Evolutionary conservation across 1,139 yeast species (phyloP).

Genomic region (Eremothecium coryli): DNA sequence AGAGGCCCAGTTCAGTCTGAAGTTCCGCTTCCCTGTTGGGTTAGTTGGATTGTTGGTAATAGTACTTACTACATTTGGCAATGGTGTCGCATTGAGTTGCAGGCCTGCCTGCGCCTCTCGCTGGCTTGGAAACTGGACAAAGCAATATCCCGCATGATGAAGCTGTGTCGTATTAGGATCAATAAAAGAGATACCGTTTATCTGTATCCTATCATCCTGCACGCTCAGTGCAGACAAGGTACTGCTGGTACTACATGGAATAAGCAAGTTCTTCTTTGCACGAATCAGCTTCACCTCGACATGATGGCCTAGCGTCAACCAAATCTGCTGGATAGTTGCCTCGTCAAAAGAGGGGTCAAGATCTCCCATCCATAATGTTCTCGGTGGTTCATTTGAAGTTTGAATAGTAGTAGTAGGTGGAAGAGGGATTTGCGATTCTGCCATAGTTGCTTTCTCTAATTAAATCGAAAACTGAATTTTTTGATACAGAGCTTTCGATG

Average conservation of each 20-base stretch:
- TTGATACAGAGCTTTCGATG: too few species aligned
- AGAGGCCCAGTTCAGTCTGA: constrained; percentile 82
- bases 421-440: constrained; percentile 31
- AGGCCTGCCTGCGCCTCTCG: constrained; percentile 66
- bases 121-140: constrained; percentile 65
- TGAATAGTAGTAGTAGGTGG: constrained; percentile 40
- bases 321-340: constrained; percentile 50
- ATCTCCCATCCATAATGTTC: constrained; percentile 92
- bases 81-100: constrained; percentile 54
- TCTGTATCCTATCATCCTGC: constrained; percentile 18
- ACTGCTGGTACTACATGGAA: constrained; percentile 26
- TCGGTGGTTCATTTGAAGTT: constrained; percentile 38
- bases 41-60: constrained; percentile 22
- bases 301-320: constrained; percentile 46
- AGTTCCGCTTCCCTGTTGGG: constrained; percentile 33
- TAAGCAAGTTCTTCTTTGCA: constrained; percentile 35
- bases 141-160: constrained; percentile 71
- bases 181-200: constrained; percentile 28
- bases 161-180: constrained; percentile 30
- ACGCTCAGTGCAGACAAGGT: constrained; percentile 8
- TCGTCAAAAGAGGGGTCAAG: constrained; percentile 84
- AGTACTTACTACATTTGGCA: constrained; percentile 48
- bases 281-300: constrained; percentile 55
- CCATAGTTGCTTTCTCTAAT: not conserved
- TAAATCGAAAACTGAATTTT: too few species aligned